Percentiles rank a stretch among this genome's conserved stretches.
These are phyloP conservation scores for Phialophora verrucosa DNA, from an alignment of 2,329 filamentous ascomycete species.

Conservation along the genomic window DNA sequence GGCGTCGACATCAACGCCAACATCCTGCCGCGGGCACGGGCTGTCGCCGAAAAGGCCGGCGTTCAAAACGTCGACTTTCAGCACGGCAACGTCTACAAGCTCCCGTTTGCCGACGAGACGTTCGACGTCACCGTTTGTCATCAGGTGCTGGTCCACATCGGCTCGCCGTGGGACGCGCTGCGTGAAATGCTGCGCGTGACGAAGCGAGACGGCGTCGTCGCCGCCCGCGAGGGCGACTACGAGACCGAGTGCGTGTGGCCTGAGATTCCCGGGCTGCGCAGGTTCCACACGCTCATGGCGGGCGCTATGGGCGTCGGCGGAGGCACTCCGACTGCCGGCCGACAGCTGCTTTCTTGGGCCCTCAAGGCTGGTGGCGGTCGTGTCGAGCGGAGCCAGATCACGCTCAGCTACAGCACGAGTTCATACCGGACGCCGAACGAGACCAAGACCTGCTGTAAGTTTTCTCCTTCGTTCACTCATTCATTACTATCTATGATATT, in stretches of 20 bases:
- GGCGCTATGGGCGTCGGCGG: slow-evolving; percentile 35
- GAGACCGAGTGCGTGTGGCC: slow-evolving; percentile 45
- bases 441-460: slow-evolving; percentile 42
- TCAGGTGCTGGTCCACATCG: slow-evolving; percentile 54
- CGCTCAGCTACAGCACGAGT: slow-evolving; percentile 43
- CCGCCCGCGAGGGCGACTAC: slow-evolving; percentile 42
- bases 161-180: slow-evolving; percentile 36
- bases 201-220: slow-evolving; percentile 52
- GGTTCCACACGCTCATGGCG: slow-evolving; percentile 40
- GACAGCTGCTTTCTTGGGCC: slow-evolving; percentile 44
- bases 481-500: no score
- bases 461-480: slow-evolving; percentile 2
- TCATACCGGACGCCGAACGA: slow-evolving; percentile 41
- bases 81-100: slow-evolving; percentile 45
- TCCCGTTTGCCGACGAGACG: slow-evolving; percentile 49
- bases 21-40: slow-evolving; percentile 45
- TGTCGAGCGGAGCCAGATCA: slow-evolving; percentile 43
- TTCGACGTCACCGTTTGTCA: slow-evolving; percentile 55
- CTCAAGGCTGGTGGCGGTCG: slow-evolving; percentile 39
- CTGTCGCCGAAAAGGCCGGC: slow-evolving; percentile 40
- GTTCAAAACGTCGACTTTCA: slow-evolving; percentile 44
- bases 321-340: slow-evolving; percentile 35
- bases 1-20: slow-evolving; percentile 49
- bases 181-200: slow-evolving; percentile 46
- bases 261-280: slow-evolving; percentile 43